Evolutionary conservation across 257 asterid species (phyloP).

Genomic region (Salvia rosmarinus): DNA sequence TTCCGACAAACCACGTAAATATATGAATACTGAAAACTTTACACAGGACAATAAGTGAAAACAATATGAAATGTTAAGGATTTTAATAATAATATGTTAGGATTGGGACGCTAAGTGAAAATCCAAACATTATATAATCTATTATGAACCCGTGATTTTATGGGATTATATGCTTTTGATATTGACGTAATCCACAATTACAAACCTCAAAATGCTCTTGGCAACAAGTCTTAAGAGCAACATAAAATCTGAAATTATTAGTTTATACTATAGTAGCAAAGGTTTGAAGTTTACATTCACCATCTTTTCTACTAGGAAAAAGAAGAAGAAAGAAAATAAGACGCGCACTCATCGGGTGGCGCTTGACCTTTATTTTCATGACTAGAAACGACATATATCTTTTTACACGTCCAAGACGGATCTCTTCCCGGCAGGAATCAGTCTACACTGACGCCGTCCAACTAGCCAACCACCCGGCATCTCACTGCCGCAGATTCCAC

Average conservation of each 20-base stretch:
- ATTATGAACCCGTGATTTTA: no score
- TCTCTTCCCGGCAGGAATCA: not conserved
- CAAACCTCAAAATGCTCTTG: not conserved
- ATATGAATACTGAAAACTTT: no score
- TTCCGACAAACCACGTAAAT: no score
- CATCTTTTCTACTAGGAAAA: slow-evolving; percentile 10
- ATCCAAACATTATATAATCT: no score
- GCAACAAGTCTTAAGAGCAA: not conserved
- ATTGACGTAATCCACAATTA: no score
- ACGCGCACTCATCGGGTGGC: not conserved
- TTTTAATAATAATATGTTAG: no score
- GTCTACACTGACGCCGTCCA: not conserved
- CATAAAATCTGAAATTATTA: slow-evolving; percentile 28
- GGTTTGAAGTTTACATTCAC: slow-evolving; percentile 18
- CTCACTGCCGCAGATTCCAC: not conserved
- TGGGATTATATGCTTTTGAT: no score
- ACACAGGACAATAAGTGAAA: no score
- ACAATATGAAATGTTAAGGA: no score
- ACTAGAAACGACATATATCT: not conserved
- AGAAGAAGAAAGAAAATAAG: not conserved
- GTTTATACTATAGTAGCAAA: not conserved
- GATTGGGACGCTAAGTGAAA: no score
- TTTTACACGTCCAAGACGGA: slow-evolving; percentile 3
- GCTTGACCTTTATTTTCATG: slow-evolving; percentile 23
- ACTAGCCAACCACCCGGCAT: not conserved